These are phyloP conservation scores for Acanthamoeba polyphaga DNA, from an alignment of 208 protist genomes.

Conservation along the genomic window DNA sequence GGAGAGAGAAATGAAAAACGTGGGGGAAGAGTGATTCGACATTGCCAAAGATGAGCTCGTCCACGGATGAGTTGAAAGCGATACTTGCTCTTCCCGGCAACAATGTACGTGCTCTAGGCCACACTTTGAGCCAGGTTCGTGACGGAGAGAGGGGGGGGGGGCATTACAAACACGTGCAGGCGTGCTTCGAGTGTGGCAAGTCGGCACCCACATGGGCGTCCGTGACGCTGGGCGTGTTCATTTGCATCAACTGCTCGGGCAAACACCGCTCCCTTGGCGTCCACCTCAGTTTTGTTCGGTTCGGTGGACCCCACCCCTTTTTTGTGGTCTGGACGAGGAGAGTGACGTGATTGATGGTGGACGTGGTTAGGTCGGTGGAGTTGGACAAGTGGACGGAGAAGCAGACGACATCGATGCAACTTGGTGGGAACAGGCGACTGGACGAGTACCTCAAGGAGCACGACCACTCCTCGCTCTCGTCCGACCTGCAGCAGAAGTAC, in stretches of 20 bases:
- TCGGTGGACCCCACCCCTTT: no score
- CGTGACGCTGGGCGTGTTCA: slow-evolving; percentile 87
- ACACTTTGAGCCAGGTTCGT: neutral
- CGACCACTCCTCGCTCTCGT: neutral
- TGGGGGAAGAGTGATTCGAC: neutral
- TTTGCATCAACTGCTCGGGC: slow-evolving; percentile 88
- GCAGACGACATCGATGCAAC: neutral
- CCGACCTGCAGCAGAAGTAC: neutral
- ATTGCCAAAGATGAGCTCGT: neutral
- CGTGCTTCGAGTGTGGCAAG: slow-evolving; percentile 56
- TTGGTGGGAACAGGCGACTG: neutral
- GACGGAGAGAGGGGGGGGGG: neutral
- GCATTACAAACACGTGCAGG: neutral
- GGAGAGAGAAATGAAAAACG: neutral
- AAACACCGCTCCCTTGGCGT: slow-evolving; percentile 85
- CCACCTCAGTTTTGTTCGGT: slow-evolving; percentile 86
- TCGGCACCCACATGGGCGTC: slow-evolving; percentile 84
- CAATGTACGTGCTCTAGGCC: neutral
- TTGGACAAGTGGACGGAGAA: slow-evolving; percentile 30
- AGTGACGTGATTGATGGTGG: neutral
- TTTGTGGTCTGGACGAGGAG: no score
- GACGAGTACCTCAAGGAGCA: slow-evolving; percentile 26
- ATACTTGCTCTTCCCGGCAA: neutral
- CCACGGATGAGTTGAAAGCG: neutral
- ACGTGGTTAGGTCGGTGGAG: neutral